Evolutionary conservation across 2,329 filamentous ascomycete species (phyloP).

Genomic region (Sphaerostilbella broomeana): DNA sequence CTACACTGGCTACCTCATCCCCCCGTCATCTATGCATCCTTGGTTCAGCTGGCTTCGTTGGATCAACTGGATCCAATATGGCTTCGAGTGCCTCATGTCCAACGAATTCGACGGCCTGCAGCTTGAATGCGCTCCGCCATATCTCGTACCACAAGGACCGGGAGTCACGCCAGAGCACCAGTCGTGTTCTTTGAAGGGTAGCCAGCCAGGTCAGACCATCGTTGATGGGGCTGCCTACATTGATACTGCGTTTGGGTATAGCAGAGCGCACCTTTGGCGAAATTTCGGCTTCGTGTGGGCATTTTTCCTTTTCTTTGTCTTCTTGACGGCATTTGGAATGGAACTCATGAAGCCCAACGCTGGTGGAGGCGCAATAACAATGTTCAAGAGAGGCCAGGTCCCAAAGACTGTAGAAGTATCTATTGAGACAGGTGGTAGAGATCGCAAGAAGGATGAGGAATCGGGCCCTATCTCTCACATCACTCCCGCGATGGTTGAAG

Average conservation of each 20-base stretch:
- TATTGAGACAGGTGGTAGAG: constrained; percentile 44
- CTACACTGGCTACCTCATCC: constrained; percentile 61
- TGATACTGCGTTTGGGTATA: constrained; percentile 46
- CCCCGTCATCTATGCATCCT: constrained; percentile 46
- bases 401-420: constrained; percentile 51
- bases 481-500: constrained; percentile 52
- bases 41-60: constrained; percentile 65
- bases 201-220: constrained; percentile 37
- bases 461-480: constrained; percentile 35
- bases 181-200: constrained; percentile 45
- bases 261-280: constrained; percentile 57
- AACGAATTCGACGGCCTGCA: constrained; percentile 55
- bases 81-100: constrained; percentile 59
- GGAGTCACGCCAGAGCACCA: constrained; percentile 32
- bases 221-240: constrained; percentile 54
- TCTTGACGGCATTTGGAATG: constrained; percentile 62
- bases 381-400: constrained; percentile 57
- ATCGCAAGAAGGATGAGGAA: constrained; percentile 46
- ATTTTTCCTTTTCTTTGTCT: constrained; percentile 66
- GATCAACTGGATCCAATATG: constrained; percentile 62
- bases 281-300: constrained; percentile 75
- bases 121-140: constrained; percentile 52
- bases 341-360: constrained; percentile 59
- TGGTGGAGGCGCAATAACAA: constrained; percentile 52
- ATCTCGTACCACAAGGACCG: constrained; percentile 48